A percentile compares a stretch with the other conserved stretches of the same genome.
Evolutionary conservation across 257 asterid species (phyloP).

Genomic region (Solanum ossicruentum): DNA sequence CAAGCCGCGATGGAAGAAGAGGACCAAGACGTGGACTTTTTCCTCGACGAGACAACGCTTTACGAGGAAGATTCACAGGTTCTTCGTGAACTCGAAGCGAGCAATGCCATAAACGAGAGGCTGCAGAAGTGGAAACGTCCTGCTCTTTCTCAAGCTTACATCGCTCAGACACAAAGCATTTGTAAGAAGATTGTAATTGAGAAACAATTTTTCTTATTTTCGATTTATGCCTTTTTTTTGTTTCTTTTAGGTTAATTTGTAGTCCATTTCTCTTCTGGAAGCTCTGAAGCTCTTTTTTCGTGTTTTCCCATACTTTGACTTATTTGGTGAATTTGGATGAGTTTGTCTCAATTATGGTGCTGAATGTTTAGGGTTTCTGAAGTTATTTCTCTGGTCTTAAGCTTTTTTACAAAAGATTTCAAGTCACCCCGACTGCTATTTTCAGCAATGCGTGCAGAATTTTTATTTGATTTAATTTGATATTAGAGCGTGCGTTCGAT

Average conservation of each 20-base stretch:
- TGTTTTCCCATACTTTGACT: not conserved
- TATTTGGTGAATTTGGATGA: not conserved
- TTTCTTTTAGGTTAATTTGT: not conserved
- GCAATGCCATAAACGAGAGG: slow-evolving; percentile 42
- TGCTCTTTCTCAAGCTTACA: slow-evolving; percentile 32
- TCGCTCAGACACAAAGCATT: slow-evolving; percentile 38
- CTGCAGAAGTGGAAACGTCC: slow-evolving; percentile 85
- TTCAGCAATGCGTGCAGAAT: not conserved
- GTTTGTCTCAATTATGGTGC: not conserved
- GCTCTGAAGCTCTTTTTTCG: not conserved
- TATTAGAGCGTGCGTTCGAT: not conserved
- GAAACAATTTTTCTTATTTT: not conserved
- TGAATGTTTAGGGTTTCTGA: slow-evolving; percentile 1
- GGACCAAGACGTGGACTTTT: slow-evolving; percentile 78
- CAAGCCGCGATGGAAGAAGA: slow-evolving; percentile 65
- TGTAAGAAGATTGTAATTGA: slow-evolving; percentile 20
- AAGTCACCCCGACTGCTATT: not conserved
- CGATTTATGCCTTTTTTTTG: not conserved
- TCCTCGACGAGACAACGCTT: slow-evolving; percentile 75
- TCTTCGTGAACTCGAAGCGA: slow-evolving; percentile 33
- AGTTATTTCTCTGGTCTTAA: not conserved
- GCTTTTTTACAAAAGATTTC: not conserved
- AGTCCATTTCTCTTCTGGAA: not conserved
- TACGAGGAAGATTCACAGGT: slow-evolving; percentile 49
- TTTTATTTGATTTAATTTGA: not conserved